These are phyloP conservation scores for Clavispora phyllophila DNA, from an alignment of 805 yeast species.

Conservation along the genomic window DNA sequence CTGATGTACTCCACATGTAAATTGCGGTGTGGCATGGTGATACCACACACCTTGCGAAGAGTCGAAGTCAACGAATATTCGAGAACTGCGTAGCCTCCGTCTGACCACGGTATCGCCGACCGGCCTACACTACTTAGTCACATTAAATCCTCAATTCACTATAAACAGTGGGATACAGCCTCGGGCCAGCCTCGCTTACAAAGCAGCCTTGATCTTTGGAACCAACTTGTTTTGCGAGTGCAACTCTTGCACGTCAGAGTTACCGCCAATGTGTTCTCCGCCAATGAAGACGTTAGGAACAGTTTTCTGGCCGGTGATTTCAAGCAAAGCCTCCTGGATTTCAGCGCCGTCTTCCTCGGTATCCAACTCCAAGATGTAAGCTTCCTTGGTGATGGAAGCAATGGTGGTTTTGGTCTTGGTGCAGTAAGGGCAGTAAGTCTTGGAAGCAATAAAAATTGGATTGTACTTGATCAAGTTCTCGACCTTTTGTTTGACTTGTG, in stretches of 20 bases:
- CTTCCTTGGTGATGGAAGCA: conserved; percentile 26
- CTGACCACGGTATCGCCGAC: no score
- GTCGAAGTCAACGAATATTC: no score
- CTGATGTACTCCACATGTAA: no score
- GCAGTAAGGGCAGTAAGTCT: conserved; percentile 29
- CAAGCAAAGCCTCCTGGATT: conserved; percentile 26
- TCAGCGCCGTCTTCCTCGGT: conserved; percentile 20
- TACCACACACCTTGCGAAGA: no score
- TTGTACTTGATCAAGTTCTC: conserved; percentile 59
- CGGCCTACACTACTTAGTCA: no score
- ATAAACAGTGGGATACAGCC: no score
- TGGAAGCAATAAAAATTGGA: conserved; percentile 67
- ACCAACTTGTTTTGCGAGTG: conserved; percentile 58
- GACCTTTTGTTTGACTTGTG: conserved; percentile 53
- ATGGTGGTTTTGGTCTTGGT: conserved; percentile 19
- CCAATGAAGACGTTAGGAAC: conserved; percentile 90
- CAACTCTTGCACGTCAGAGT: conserved; percentile 78
- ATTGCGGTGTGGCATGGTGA: no score
- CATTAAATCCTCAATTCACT: no score
- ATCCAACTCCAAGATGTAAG: conserved; percentile 36
- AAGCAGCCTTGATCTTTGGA: conserved; percentile 18
- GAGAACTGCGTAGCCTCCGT: no score
- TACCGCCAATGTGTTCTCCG: conserved; percentile 94
- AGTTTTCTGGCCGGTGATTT: conserved; percentile 84
- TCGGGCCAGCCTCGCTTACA: conserved; percentile 7